A percentile compares a stretch with the other conserved stretches of the same genome.
These are phyloP conservation scores for Cinnamomum micranthum DNA, from an alignment of 164 flowering plant species.

Conservation along the genomic window DNA sequence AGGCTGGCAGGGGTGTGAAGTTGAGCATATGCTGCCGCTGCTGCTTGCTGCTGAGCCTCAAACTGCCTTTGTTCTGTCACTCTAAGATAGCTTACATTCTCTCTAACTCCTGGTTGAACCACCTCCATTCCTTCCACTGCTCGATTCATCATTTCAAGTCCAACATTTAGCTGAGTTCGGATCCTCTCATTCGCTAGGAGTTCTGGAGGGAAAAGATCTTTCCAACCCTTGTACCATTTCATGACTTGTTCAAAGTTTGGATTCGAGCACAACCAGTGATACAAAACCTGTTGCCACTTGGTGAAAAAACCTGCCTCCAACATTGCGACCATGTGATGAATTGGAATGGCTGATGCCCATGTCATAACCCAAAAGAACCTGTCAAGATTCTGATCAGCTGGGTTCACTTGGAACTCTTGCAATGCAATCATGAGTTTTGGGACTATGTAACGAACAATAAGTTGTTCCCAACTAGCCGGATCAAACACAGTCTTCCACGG, in stretches of 20 bases:
- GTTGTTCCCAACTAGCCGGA: slow-evolving; percentile 79
- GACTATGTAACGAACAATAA: slow-evolving; percentile 66
- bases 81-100: slow-evolving; percentile 69
- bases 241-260: slow-evolving; percentile 81
- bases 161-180: slow-evolving; percentile 57
- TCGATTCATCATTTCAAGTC: slow-evolving; percentile 80
- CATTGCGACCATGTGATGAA: slow-evolving; percentile 75
- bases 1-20: slow-evolving; percentile 32
- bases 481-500: slow-evolving; percentile 96
- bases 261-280: slow-evolving; percentile 76
- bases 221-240: slow-evolving; percentile 87
- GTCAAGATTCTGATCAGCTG: slow-evolving; percentile 72
- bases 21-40: slow-evolving; percentile 42
- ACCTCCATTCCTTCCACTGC: slow-evolving; percentile 74
- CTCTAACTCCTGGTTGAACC: slow-evolving; percentile 74
- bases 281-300: slow-evolving; percentile 88
- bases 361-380: slow-evolving; percentile 74
- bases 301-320: slow-evolving; percentile 72
- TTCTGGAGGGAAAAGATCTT: slow-evolving; percentile 59
- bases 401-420: slow-evolving; percentile 78
- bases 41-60: slow-evolving; percentile 58
- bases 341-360: slow-evolving; percentile 79
- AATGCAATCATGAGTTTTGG: slow-evolving; percentile 64
- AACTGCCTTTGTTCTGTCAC: slow-evolving; percentile 76
- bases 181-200: slow-evolving; percentile 74